Conservation (phyloP, 1,284 basidiomycete species). For the Meripilus lineatus region DNA sequence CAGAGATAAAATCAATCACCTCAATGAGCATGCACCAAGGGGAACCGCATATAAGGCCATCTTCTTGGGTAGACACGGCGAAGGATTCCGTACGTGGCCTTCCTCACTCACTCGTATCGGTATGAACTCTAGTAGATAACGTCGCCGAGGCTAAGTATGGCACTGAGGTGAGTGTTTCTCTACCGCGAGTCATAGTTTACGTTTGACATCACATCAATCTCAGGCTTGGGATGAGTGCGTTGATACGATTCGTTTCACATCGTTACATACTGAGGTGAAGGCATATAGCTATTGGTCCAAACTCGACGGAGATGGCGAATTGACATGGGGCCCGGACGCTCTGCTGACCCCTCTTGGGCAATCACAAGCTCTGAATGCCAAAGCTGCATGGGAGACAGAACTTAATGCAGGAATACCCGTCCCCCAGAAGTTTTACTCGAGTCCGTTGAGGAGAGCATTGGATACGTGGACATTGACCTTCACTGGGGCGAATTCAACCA, state of each 20-base stretch:
- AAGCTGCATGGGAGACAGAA: constrained; percentile 58
- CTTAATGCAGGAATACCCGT: constrained; percentile 45
- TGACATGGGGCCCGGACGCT: constrained; percentile 83
- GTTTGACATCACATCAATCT: background rate
- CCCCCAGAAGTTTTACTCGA: constrained; percentile 61
- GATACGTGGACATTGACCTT: constrained; percentile 68
- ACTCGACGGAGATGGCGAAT: constrained; percentile 62
- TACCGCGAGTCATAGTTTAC: background rate
- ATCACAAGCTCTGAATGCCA: constrained; percentile 55
- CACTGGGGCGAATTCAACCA: too few species aligned
- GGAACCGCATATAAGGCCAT: constrained; percentile 22
- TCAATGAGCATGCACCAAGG: constrained; percentile 40
- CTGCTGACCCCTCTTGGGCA: constrained; percentile 65
- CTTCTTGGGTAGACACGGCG: constrained; percentile 1
- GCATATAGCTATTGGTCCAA: constrained; percentile 60
- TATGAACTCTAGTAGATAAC: constrained; percentile 4
- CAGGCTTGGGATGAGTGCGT: background rate
- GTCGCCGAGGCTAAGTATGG: constrained; percentile 8
- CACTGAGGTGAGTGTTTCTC: background rate
- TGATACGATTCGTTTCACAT: too few species aligned
- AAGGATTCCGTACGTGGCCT: constrained; percentile 2
- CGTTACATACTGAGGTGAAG: background rate
- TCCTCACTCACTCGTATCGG: background rate
- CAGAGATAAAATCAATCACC: constrained; percentile 30
- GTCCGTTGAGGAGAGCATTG: constrained; percentile 71